Evolutionary conservation across 1,139 yeast species (phyloP).

Genomic region (Scheffersomyces lignicola): DNA sequence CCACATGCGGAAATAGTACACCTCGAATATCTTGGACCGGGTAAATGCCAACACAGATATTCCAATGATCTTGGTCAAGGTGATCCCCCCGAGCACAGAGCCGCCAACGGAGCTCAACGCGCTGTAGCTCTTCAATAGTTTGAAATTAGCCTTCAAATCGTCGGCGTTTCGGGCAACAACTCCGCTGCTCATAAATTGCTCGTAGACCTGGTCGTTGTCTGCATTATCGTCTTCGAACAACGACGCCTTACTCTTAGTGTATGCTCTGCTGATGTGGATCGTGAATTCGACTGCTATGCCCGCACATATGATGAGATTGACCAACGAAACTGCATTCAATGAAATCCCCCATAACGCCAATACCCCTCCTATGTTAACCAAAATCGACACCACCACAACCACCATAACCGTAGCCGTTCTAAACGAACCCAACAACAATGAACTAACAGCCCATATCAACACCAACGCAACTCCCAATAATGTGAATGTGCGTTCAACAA

Average conservation of each 20-base stretch:
- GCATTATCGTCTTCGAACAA: conserved; percentile 15
- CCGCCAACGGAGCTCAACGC: conserved; percentile 80
- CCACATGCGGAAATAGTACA: conserved; percentile 97
- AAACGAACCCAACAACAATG: conserved; percentile 65
- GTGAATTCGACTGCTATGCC: conserved; percentile 95
- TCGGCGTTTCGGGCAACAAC: conserved; percentile 6
- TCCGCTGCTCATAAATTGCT: conserved; percentile 15
- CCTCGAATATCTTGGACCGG: conserved; percentile 79
- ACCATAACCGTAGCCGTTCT: conserved; percentile 58
- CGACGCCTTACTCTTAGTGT: conserved; percentile 31
- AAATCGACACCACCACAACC: conserved; percentile 60
- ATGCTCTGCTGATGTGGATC: conserved; percentile 81
- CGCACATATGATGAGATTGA: conserved; percentile 82
- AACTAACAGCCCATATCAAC: conserved; percentile 55
- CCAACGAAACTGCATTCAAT: conserved; percentile 85
- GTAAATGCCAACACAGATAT: conserved; percentile 86
- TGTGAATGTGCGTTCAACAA: conserved; percentile 55
- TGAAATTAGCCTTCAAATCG: conserved; percentile 9
- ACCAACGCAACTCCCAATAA: conserved; percentile 57
- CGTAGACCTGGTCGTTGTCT: conserved; percentile 14
- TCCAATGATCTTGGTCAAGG: conserved; percentile 86
- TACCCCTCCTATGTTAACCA: conserved; percentile 75
- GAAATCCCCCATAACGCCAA: conserved; percentile 77
- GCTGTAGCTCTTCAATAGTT: conserved; percentile 38
- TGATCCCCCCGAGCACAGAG: conserved; percentile 86